Percentiles rank a stretch among this genome's conserved stretches.
These are phyloP conservation scores for Monilinia aucupariae DNA, from an alignment of 2,329 filamentous ascomycete species.

Conservation along the genomic window DNA sequence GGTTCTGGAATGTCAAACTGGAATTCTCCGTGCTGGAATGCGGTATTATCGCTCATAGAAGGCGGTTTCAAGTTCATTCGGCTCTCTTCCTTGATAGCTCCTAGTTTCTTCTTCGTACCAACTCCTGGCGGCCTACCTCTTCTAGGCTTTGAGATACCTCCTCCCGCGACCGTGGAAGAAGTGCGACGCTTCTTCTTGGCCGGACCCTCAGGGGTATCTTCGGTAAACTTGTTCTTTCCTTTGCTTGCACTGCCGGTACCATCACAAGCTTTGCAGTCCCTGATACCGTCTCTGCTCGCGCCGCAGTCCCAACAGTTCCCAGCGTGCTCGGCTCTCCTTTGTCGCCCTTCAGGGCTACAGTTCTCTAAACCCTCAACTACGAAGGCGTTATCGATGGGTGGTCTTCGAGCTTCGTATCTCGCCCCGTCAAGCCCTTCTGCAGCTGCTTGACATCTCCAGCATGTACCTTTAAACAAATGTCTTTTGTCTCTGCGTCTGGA, in stretches of 20 bases:
- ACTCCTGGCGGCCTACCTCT: slow-evolving; percentile 9
- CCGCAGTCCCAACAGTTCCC: slow-evolving; percentile 19
- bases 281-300: slow-evolving; percentile 15
- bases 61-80: neutral
- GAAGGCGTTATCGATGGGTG: slow-evolving; percentile 27
- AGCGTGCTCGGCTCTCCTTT: slow-evolving; percentile 4
- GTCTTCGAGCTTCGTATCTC: slow-evolving; percentile 24
- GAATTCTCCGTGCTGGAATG: neutral
- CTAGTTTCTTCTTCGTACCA: slow-evolving; percentile 3
- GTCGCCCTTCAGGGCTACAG: slow-evolving; percentile 19
- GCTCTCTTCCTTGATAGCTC: neutral
- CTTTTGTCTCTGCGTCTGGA: slow-evolving; percentile 16
- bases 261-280: neutral
- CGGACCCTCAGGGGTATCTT: neutral
- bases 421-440: neutral
- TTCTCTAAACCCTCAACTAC: slow-evolving; percentile 25
- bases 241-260: neutral
- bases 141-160: neutral
- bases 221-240: neutral
- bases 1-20: neutral
- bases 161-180: neutral
- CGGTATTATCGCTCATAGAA: neutral
- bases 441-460: slow-evolving; percentile 30
- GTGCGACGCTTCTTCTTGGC: slow-evolving; percentile 1
- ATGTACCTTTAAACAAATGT: slow-evolving; percentile 15